Evolutionary conservation across 768 basidiomycete genomes (phyloP), one percentile per base, ranked within the genome.

Genomic region (Tricholoma terreum): DNA sequence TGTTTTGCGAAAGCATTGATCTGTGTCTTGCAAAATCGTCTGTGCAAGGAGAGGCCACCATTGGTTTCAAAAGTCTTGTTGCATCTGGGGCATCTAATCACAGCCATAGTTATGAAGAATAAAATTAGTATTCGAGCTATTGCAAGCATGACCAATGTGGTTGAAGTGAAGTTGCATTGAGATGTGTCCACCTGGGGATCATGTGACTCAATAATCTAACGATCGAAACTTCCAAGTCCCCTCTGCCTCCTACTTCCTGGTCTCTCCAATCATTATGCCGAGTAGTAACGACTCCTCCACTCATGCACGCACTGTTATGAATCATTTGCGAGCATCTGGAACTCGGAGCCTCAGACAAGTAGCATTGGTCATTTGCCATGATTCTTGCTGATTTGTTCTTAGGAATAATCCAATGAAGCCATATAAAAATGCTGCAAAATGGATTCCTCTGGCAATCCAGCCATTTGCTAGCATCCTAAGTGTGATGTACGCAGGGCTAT

Each of bases 101-200:
- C 35, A 34, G 50, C 50, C 31, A 51, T 51, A 30, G 27, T 48
- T 15, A 48, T 48, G 24, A 34, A 21, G 50, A 51, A 51, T 51
- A 51, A 51, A 50, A 50, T 35, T 17, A 50, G 30, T 33, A 35
- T 33, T 31, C 17, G 22, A 51, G 50, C 50, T 34, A 34, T 51
- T n/a, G 6, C 34, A 34, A 12, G 33, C 31, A 34, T 34, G 15
- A 51, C 14, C 15, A 14, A 34, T 15, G 22, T 15, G 14, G 38
- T 14, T 40, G n/a, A 9, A 50, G 8, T 17, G 50, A 50, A 33
- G 50, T 34, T 15, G 17, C 33, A 15, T 31, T 17, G 49, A 34
- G 49, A 50, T 4, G 12, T 15, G n/a, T 24, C 19, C 19, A 38
- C 10, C 17, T 51, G 50, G 7, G 31, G 21, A 21, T 34, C 50